Base-by-base conservation (phyloP, 2,329 filamentous ascomycete genomes). In the Hysterium pulicare region DNA sequence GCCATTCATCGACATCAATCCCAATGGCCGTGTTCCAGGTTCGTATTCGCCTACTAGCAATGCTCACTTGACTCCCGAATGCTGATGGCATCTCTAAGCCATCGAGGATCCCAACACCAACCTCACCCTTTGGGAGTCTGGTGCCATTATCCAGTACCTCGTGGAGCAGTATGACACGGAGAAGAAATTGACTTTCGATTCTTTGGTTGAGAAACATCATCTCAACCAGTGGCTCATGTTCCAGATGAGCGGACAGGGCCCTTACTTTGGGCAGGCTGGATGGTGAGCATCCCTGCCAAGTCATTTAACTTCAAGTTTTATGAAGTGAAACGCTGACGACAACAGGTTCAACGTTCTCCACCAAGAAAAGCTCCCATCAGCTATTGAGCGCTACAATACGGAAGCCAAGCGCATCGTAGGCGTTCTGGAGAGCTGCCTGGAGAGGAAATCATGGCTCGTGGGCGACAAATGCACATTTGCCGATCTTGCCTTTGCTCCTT, bases 321-420 rank as follows among this genome's bases (percentile, higher is more conserved):
- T n/a, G n/a, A n/a, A n/a, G n/a, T n/a, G n/a, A n/a, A n/a, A n/a
- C n/a, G n/a, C n/a, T n/a, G n/a, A n/a, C n/a, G n/a, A n/a, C 4
- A 13, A 4, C 10, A 35, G 33, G 33, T 51, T 53, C 42, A 40
- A 39, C 35, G 20, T 43, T 7, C 69, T 66, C 42, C 68, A 74
- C 53, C 56, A 55, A 0, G 71, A 76, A 42, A 69, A 69, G 46
- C 22, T 75, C 15, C 61, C 55, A 0, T 67, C 62, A 13, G 73
- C 71, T 4, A 55, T 69, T 16, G 66, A 72, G 4, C 68, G 73
- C 17, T 77, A 75, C 52, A 41, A 53, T n/a, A 65, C 65, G 17
- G 73, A 76, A 47, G 57, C 71, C 40, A 58, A 61, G 20, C 71
- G 74, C 35, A 62, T 76, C 11, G 55, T 66, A 4, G 61, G 62